These are phyloP conservation scores for Alternaria postmessia DNA, from an alignment of 2,329 filamentous ascomycete genomes.

Conservation along the genomic window DNA sequence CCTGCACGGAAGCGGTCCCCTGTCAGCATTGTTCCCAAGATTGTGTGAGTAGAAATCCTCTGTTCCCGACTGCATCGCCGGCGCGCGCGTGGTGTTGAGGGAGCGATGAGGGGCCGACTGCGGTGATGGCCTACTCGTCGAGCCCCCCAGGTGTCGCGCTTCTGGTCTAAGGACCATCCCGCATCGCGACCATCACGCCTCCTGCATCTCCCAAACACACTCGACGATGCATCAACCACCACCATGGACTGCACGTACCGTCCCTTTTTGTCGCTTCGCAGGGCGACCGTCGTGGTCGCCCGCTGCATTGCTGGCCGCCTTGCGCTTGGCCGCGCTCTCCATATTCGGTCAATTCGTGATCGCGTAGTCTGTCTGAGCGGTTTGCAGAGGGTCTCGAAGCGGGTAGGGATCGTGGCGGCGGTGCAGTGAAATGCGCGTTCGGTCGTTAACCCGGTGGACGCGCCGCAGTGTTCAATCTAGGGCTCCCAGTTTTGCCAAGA, in stretches of 20 bases:
- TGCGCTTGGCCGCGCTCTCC: constrained; percentile 64
- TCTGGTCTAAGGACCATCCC: constrained; percentile 38
- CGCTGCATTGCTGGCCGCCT: constrained; percentile 58
- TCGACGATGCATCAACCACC: constrained; percentile 32
- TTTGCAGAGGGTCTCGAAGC: constrained; percentile 17
- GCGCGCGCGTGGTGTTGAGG: constrained; percentile 40
- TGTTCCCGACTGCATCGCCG: constrained; percentile 29
- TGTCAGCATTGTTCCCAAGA: constrained; percentile 32
- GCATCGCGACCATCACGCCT: constrained; percentile 37
- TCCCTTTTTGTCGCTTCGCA: constrained; percentile 66
- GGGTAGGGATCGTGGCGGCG: constrained; percentile 33
- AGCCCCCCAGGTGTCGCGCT: constrained; percentile 47
- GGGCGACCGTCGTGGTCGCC: constrained; percentile 62
- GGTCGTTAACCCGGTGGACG: constrained; percentile 30
- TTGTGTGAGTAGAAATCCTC: background rate
- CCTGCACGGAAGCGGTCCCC: constrained; percentile 36
- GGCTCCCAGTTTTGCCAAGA: constrained; percentile 20
- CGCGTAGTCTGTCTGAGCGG: constrained; percentile 41
- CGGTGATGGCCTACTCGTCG: constrained; percentile 42
- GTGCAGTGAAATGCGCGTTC: constrained; percentile 47
- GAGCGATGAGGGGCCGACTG: constrained; percentile 36
- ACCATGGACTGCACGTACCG: constrained; percentile 59
- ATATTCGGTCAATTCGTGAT: constrained; percentile 42
- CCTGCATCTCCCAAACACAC: constrained; percentile 28
- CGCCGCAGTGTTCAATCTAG: constrained; percentile 28